Evolutionary conservation across 805 yeast species (phyloP), one percentile per base, ranked within the genome.

Genomic region (Metschnikowia vanudenii): DNA sequence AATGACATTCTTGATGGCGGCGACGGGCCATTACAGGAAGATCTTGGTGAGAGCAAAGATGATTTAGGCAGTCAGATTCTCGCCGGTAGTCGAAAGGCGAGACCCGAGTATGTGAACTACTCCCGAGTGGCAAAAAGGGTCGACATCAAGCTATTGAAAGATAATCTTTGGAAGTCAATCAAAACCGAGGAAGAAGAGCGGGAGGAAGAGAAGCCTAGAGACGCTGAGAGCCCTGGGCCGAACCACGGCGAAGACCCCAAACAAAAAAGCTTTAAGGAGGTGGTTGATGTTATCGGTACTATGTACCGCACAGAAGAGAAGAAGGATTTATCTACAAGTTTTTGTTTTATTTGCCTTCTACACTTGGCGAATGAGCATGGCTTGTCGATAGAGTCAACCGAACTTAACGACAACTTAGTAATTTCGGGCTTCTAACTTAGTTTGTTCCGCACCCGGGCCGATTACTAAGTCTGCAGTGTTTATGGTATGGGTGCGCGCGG

Each of bases 361-460:
- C 97, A 89, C 66, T 69, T 89, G 53, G 96, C 96, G 12, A 89
- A 90, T 60, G 97, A 89, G 62, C 83, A 86, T 58, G 92, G 91
- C 1, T 69, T 89, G 26, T 60, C 69, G 6, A 75, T 89, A 7
- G 68, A 72, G 14, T 77, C 79, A 49, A 76, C 69, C 9, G 77
- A 69, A 6, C 61, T 64, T 18, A 68, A 65, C 51, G 62, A 66
- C 19, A 79, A 75, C 54, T 58, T 75, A 42, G 47, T 49, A 34
- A 68, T 72, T 37, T 40, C 46, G 11, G 58, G 58, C 12, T 54
- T 53, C 24, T 54, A 28, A 20, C 20, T 38, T 26, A 26, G 28
- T 31, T 7, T 31, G 18, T 31, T 31, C 18, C 18, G 34, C 34
- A 31, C 34, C 34, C 34, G 34, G 16, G 9, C 28, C 28, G 28